Base-by-base conservation (phyloP, 345 rosid species). In the Salix arbutifolia region DNA sequence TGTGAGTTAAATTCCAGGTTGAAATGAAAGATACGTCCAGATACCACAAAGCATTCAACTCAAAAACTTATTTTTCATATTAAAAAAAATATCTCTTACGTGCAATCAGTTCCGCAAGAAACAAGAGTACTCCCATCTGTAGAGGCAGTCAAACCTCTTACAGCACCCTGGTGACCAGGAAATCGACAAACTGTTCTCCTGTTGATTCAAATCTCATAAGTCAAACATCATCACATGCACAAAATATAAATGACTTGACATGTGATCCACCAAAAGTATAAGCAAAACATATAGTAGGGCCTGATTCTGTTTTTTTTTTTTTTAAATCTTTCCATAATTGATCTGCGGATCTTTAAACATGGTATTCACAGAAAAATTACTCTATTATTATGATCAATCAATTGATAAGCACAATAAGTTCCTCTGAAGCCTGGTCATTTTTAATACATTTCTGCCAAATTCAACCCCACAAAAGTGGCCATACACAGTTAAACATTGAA, bases 101-200 rank as follows among this genome's bases (percentile, higher is more conserved):
- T 90, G 95, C 90, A 82, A 87, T 94, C 99, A 74, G 85, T 86
- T 81, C 99, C 98, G 16, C 99, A 94, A 12, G 98, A 96, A 66
- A 96, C 90, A 48, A 94, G 83, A 64, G 86, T 77, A 48, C 79
- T 80, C 60, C 98, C 99, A 88, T 96, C 96, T 4, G 98, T 92
- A 25, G 99, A 94, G 33, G 76, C 97, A 31, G 97, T 82, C 87
- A 96, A 86, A 65, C 99, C 99, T 64, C 87, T 88, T 67, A 94
- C 95, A 74, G 97, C 93, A 68, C 97, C 99, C 84, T 88, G 93
- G 85, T 94, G 98, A 61, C 98, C 99, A 65, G 97, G 97, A 86
- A 90, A 96, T 31, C 85, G 96, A 74, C 94, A 90, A 67, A 96
- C 89, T 11, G 98, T 96, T 84, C 85, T 89, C 91, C 98, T 93